These are phyloP conservation scores for Kalmanozyma brasiliensis DNA, from an alignment of 1,284 basidiomycete species.

Conservation along the genomic window DNA sequence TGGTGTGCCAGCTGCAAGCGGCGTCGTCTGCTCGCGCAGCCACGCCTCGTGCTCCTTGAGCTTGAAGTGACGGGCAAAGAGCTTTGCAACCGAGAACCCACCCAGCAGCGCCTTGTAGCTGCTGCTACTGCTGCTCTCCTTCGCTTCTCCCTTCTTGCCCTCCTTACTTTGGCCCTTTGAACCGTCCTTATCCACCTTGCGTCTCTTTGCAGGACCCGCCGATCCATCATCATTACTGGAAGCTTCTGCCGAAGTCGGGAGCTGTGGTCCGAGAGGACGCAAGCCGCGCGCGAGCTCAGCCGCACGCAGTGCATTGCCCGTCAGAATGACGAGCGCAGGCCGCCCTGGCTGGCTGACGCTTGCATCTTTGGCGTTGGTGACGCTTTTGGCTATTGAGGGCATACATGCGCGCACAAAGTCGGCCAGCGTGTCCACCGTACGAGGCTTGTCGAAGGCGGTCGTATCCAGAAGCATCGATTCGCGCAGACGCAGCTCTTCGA, in stretches of 20 bases:
- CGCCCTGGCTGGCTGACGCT: constrained; percentile 26
- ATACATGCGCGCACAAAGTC: constrained; percentile 48
- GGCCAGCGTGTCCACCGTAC: constrained; percentile 31
- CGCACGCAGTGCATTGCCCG: constrained; percentile 62
- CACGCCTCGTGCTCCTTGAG: constrained; percentile 58
- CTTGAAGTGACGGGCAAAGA: constrained; percentile 66
- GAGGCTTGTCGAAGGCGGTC: constrained; percentile 24
- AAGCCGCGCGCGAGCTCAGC: constrained; percentile 56
- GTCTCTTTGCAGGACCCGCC: constrained; percentile 28
- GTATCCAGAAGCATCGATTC: constrained; percentile 52
- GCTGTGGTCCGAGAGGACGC: constrained; percentile 43
- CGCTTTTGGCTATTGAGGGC: constrained; percentile 19
- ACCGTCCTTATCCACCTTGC: constrained; percentile 16
- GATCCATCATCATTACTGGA: constrained; percentile 16
- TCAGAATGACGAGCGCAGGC: constrained; percentile 53
- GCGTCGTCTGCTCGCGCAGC: constrained; percentile 50
- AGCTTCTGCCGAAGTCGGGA: constrained; percentile 14
- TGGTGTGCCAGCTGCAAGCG: constrained; percentile 61
- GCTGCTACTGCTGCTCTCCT: constrained; percentile 18
- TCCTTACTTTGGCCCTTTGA: constrained; percentile 7
- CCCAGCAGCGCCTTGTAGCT: constrained; percentile 20
- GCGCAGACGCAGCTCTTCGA: constrained; percentile 53
- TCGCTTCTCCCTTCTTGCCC: constrained; percentile 4
- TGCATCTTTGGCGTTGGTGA: constrained; percentile 23
- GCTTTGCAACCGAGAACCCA: constrained; percentile 57